These are phyloP conservation scores for Phyllostachys edulis DNA, from an alignment of 176 grass and related monocot genomes.

Conservation along the genomic window DNA sequence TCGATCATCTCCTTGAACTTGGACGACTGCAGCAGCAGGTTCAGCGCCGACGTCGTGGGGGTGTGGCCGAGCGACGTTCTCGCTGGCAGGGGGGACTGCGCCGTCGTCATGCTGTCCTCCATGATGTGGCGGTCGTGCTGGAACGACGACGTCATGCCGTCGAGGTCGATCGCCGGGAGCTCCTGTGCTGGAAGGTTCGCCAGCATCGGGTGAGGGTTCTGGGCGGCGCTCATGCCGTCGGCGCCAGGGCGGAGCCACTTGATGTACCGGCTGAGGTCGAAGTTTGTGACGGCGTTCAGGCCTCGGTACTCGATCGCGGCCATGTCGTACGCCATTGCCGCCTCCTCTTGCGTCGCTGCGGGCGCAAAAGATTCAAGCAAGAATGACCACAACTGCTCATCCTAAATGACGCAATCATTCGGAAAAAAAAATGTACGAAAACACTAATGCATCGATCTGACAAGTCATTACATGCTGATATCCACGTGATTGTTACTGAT, in stretches of 20 bases:
- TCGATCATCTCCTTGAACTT: constrained; percentile 88
- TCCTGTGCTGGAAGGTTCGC: constrained; percentile 23
- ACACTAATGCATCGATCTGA: too few relatives aligned
- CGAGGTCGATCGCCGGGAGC: constrained; percentile 24
- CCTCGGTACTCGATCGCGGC: constrained; percentile 94
- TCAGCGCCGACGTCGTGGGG: constrained; percentile 44
- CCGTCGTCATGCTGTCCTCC: not conserved
- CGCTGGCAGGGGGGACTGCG: constrained; percentile 19
- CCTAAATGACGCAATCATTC: not conserved
- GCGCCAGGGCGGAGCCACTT: constrained; percentile 63
- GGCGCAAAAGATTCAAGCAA: not conserved
- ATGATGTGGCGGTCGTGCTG: constrained; percentile 15
- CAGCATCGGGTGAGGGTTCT: constrained; percentile 36
- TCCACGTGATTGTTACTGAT: not conserved
- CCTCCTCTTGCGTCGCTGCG: constrained; percentile 90
- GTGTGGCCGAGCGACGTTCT: constrained; percentile 17
- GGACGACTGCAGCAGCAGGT: constrained; percentile 54
- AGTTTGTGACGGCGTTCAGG: constrained; percentile 90
- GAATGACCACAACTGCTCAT: not conserved
- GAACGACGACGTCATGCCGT: constrained; percentile 26
- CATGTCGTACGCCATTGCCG: constrained; percentile 89
- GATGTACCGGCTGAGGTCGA: constrained; percentile 85
- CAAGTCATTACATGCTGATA: not conserved
- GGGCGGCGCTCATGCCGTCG: constrained; percentile 1
- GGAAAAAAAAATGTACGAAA: not conserved